Evolutionary conservation across 164 flowering plant species (phyloP).

Genomic region (Sextonia rubra): DNA sequence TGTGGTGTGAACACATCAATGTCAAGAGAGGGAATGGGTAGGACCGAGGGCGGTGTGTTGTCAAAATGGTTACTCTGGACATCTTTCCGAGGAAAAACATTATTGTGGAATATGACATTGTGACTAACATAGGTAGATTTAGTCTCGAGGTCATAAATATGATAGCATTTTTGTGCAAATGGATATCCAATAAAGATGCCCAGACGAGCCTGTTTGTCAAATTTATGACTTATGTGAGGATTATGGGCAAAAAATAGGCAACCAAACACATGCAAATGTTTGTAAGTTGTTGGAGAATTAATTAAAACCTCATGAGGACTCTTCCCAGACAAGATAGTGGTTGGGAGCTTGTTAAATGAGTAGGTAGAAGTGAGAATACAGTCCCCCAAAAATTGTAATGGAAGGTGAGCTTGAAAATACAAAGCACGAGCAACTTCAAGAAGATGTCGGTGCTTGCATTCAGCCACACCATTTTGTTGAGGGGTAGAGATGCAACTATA

Average conservation of each 20-base stretch:
- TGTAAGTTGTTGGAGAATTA: background rate
- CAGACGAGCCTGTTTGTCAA: background rate
- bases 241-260: conserved; percentile 1
- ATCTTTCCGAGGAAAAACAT: background rate
- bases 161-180: background rate
- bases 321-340: background rate
- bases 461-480: conserved; percentile 9
- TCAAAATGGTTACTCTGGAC: background rate
- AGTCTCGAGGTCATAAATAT: background rate
- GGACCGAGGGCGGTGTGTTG: background rate
- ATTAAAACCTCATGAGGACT: background rate
- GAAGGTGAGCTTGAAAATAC: background rate
- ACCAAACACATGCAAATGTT: background rate
- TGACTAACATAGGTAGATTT: background rate
- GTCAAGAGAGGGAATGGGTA: background rate
- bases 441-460: conserved; percentile 1
- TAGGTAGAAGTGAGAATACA: background rate
- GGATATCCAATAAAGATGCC: background rate
- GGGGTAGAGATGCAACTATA: background rate
- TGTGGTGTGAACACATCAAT: background rate
- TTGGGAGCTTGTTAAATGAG: background rate
- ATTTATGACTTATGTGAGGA: background rate
- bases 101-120: background rate
- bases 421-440: conserved; percentile 6
- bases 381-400: background rate